Percentiles rank a stretch among this genome's conserved stretches.
These are phyloP conservation scores for Globisporangium cylindrosporum DNA, from an alignment of 352 stramenopile species.

Conservation along the genomic window DNA sequence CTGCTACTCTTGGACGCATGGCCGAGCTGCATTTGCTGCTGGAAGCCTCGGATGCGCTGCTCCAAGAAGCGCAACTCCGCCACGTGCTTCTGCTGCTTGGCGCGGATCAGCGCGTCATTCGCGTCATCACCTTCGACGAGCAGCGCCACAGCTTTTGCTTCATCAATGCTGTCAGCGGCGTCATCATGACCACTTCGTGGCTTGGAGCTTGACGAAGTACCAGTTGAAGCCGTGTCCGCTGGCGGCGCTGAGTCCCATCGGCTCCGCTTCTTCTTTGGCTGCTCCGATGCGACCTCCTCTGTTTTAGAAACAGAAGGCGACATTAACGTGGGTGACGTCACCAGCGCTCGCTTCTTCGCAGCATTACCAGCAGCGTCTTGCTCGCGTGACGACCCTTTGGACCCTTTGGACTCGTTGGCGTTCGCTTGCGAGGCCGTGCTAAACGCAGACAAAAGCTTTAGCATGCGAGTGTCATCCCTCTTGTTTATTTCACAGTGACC, in stretches of 20 bases:
- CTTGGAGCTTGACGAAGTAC: neutral
- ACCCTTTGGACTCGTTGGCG: neutral
- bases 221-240: too few species aligned
- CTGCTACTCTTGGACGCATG: neutral
- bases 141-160: neutral
- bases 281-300: neutral
- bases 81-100: conserved; percentile 24
- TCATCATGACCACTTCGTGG: neutral
- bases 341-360: neutral
- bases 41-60: conserved; percentile 23
- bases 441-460: conserved; percentile 7
- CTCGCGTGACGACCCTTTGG: neutral
- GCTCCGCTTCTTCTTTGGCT: conserved; percentile 15
- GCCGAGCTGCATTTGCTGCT: conserved; percentile 17
- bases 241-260: conserved; percentile 15
- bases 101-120: conserved; percentile 6
- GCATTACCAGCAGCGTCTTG: neutral
- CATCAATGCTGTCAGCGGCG: neutral
- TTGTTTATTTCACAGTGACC: neutral
- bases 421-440: conserved; percentile 3
- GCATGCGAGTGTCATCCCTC: conserved; percentile 6
- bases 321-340: neutral
- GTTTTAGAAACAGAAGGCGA: neutral
- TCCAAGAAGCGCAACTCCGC: conserved; percentile 22
- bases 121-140: conserved; percentile 4